Evolutionary conservation across 208 protist genomes (phyloP), one percentile per base, ranked within the genome.

Genomic region (Acanthamoeba healyi): DNA sequence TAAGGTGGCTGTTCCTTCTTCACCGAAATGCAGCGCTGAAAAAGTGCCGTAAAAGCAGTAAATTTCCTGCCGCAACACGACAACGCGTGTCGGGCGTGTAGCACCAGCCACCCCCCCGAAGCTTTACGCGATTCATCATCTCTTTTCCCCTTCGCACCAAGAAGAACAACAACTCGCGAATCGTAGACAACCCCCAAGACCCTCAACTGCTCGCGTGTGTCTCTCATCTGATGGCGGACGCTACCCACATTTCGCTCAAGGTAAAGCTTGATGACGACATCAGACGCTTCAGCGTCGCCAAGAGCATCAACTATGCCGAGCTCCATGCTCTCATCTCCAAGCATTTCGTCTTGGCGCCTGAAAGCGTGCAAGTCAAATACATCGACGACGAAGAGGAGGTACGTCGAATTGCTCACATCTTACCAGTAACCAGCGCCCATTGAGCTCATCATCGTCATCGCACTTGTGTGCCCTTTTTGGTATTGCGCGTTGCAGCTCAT

Each of bases 311-410:
- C 36, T 82, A 51, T 17, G 24, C 29, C 22, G 72, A 82, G 15
- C 38, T 82, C 5, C 72, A 51, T 17, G 49, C 5, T 22, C 40
- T 51, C 72, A 29, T 82, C 24, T 24, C 72, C 72, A 82, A 82
- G 40, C 36, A 54, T 22, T 82, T 82, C 72, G 36, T 34, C 12
- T 22, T 82, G 7, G 72, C 72, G 3, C 72, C 72, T 49, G 72
- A 82, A 29, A 82, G 17, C 38, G 40, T 82, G 36, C 40, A 54
- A 36, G 1, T 82, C 19, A 42, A 51, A 10, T 82, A 82, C 38
- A 42, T 82, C 29, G 72, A 82, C 36, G 72, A 82, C 38, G 72
- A 82, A 36, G 40, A 51, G 29, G 72, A 82, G 72, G 72, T 82
- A 70, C 7, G 9, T 32, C 17, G 61, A 14, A 17, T n/a, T n/a